Percentiles rank a stretch among this genome's conserved stretches.
Conservation (phyloP, 2,329 filamentous ascomycete genomes). For the Ceratocystis albifundus region DNA sequence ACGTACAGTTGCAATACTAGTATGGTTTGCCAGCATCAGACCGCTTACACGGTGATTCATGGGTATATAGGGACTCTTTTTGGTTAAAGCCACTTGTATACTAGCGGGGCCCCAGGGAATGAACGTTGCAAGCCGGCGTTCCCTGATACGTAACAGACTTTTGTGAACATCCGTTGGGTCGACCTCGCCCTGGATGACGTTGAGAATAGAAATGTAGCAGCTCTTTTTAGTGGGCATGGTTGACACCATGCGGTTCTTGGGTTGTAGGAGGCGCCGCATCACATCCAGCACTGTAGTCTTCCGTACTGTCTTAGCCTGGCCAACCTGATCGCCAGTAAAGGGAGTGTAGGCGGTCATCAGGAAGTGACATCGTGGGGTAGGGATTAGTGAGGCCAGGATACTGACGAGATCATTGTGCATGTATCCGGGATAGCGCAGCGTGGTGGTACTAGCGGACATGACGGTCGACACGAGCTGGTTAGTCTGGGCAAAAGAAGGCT, state of each 20-base stretch:
- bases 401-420: constrained; percentile 99
- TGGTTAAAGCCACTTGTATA: constrained; percentile 93
- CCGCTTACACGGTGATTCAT: constrained; percentile 92
- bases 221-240: constrained; percentile 91
- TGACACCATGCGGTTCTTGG: constrained; percentile 98
- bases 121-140: constrained; percentile 85
- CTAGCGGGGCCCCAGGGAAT: constrained; percentile 97
- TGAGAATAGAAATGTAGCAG: constrained; percentile 97
- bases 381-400: constrained; percentile 90
- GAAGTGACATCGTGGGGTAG: constrained; percentile 94
- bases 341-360: constrained; percentile 97
- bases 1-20: constrained; percentile 70
- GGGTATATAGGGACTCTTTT: constrained; percentile 89
- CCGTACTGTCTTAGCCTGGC: constrained; percentile 92
- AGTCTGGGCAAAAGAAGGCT: constrained; percentile 92
- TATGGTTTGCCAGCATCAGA: constrained; percentile 96
- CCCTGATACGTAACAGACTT: constrained; percentile 87
- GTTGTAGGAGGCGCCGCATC: constrained; percentile 88
- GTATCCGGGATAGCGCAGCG: constrained; percentile 91
- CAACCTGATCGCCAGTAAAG: constrained; percentile 90
- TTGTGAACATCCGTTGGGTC: constrained; percentile 98
- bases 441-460: constrained; percentile 97
- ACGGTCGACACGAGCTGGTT: constrained; percentile 95
- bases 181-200: constrained; percentile 97
- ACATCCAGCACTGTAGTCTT: constrained; percentile 98